Evolutionary conservation across 1,284 basidiomycete genomes (phyloP), one percentile per base, ranked within the genome.

Genomic region (Sphagnurus paluster): DNA sequence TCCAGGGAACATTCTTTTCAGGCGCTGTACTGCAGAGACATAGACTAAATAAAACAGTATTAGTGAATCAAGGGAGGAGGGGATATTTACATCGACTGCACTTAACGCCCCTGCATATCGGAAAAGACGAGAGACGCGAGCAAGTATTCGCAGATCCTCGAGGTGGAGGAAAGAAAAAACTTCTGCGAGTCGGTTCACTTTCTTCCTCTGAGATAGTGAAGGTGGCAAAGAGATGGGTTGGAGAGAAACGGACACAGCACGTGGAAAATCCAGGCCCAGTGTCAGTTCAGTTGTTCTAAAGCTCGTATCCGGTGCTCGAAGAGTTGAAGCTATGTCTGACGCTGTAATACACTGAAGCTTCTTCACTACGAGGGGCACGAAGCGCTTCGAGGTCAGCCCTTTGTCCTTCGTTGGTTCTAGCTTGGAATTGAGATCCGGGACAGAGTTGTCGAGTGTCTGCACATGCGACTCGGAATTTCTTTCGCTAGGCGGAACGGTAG

Each of bases 31-130:
- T 0, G 85, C 83, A 6, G 84, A 82, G 2, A 84, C 68, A 60
- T 82, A 84, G 5, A 77, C 85, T 88, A 35, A 19, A 23, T 33
- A 39, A 42, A 25, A 16, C 28, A 24, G 2, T 17, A 29, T 39
- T 16, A 39, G 38, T 10, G n/a, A 25, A 25, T 20, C 20, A 21
- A 2, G 24, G 36, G 16, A 39, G n/a, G 23, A 28, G 26, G n/a
- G n/a, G 8, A 14, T 7, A 23, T 26, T 60, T 24, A 10, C 7
- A 19, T n/a, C 14, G 30, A 19, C 3, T n/a, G 0, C 19, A 2
- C 17, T 29, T 21, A n/a, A 42, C 49, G 45, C 57, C 82, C 84
- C 79, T 64, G 84, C 80, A 61, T 87, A 87, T 45, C 84, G 76
- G 59, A 87, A 76, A 39, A 75, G 68, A 38, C 76, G 74, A 10